phyloP scores from a whole-genome alignment of 2,329 filamentous ascomycete genomes.

The Venturia pyrina region DNA sequence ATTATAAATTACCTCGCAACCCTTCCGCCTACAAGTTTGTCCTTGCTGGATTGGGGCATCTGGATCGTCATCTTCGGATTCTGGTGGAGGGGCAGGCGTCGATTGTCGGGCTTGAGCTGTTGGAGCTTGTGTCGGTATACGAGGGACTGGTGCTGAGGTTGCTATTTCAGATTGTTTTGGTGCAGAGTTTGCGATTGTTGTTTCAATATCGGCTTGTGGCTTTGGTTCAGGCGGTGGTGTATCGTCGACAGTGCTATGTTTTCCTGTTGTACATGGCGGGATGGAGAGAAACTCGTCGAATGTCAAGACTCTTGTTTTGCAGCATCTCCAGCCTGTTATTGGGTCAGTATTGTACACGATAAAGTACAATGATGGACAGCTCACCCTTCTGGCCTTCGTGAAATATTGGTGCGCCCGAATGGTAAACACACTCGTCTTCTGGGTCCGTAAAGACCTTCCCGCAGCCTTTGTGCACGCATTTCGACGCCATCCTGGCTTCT shows the following conservation, averaged over 20 bases:
- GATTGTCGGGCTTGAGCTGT: conserved; percentile 19
- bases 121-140: conserved; percentile 23
- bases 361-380: conserved; percentile 11
- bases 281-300: conserved; percentile 98
- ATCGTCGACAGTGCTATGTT: conserved; percentile 80
- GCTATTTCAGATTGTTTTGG: conserved; percentile 18
- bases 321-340: conserved; percentile 89
- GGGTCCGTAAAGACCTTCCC: conserved; percentile 76
- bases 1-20: conserved; percentile 60
- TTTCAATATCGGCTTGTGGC: conserved; percentile 32
- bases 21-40: conserved; percentile 65
- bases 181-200: conserved; percentile 34
- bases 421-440: conserved; percentile 79
- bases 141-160: conserved; percentile 23
- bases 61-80: conserved; percentile 83
- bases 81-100: conserved; percentile 48
- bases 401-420: conserved; percentile 69
- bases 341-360: background rate
- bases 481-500: conserved; percentile 52
- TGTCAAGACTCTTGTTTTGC: conserved; percentile 89
- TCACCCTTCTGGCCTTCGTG: conserved; percentile 75
- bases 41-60: conserved; percentile 62
- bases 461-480: conserved; percentile 95
- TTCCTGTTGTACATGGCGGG: conserved; percentile 83
- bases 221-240: conserved; percentile 42